Base-by-base conservation (phyloP, 2,329 filamentous ascomycete species). In the Fusarium papillatum region DNA sequence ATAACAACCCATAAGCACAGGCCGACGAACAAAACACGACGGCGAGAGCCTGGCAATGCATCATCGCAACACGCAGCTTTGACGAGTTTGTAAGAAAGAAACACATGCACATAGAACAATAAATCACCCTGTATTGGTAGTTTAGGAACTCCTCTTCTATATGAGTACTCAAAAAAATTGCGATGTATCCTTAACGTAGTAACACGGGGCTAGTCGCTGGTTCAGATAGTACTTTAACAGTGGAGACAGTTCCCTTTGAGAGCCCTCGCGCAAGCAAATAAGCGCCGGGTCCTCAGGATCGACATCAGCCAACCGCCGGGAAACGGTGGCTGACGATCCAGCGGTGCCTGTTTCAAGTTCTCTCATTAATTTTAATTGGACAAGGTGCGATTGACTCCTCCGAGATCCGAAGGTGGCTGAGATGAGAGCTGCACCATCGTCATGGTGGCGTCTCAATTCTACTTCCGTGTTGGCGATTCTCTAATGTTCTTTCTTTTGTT, bases 61-160 rank as follows among this genome's bases (percentile, higher is more conserved):
- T 9, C 4, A 48, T 16, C 0, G 3, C 13, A 22, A 48, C 9
- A 5, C 3, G 9, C 2, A 24, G 13, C 16, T 24, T 1, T 24
- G 8, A 17, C 5, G 7, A 6, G 22, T 3, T 17, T 48, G 4
- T 4, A 17, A 48, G 22, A 48, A 48, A 10, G 4, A 48, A 9
- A 10, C 4, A 48, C 43, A 3, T 48, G 22, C 2, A 7, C 22
- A 17, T 8, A 16, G 13, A 46, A 46, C 24, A 2, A 13, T 24
- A 17, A 4, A 48, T 4, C 14, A 10, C 4, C 14, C 43, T 16
- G 22, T 16, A 9, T 17, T 16, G 43, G 14, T 5, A 26, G 26
- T 5, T 26, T 5, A n/a, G n/a, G n/a, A n/a, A n/a, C n/a, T n/a
- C n/a, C n/a, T n/a, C n/a, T n/a, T n/a, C n/a, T n/a, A n/a, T n/a